phyloP scores from a whole-genome alignment of 2,329 filamentous ascomycete species.

The Fusarium globosum region DNA sequence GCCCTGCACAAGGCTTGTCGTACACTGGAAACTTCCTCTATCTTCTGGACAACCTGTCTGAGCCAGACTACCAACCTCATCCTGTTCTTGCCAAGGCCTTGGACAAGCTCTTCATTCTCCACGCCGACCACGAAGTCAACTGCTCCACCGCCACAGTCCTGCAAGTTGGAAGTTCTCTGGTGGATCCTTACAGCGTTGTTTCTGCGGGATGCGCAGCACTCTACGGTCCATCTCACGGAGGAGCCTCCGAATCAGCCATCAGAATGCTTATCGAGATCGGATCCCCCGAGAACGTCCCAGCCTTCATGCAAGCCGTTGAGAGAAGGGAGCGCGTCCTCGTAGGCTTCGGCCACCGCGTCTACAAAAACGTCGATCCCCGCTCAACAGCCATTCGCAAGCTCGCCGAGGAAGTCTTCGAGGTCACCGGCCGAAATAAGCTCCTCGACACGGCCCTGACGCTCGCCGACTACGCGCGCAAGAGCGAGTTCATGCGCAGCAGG shows the following conservation, averaged over 20 bases:
- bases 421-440: constrained; percentile 62
- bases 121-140: constrained; percentile 70
- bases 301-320: constrained; percentile 62
- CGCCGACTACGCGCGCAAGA: constrained; percentile 57
- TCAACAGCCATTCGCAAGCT: constrained; percentile 61
- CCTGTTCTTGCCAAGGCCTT: constrained; percentile 62
- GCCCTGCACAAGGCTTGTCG: constrained; percentile 58
- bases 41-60: constrained; percentile 63
- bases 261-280: constrained; percentile 64
- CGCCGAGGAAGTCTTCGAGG: constrained; percentile 61
- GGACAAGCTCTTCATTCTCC: constrained; percentile 65
- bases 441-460: constrained; percentile 61
- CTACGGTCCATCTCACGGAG: constrained; percentile 68
- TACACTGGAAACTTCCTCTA: constrained; percentile 67
- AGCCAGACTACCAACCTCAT: constrained; percentile 59
- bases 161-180: constrained; percentile 65
- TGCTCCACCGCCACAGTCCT: constrained; percentile 66
- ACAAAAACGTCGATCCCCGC: constrained; percentile 65
- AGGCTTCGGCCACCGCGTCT: constrained; percentile 66
- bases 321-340: constrained; percentile 62
- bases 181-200: constrained; percentile 66
- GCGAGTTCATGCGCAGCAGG: constrained; percentile 60
- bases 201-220: constrained; percentile 63
- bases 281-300: constrained; percentile 61
- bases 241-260: constrained; percentile 68